Conservation (phyloP, 2,329 filamentous ascomycete species). For the Metarhizium sp. region DNA sequence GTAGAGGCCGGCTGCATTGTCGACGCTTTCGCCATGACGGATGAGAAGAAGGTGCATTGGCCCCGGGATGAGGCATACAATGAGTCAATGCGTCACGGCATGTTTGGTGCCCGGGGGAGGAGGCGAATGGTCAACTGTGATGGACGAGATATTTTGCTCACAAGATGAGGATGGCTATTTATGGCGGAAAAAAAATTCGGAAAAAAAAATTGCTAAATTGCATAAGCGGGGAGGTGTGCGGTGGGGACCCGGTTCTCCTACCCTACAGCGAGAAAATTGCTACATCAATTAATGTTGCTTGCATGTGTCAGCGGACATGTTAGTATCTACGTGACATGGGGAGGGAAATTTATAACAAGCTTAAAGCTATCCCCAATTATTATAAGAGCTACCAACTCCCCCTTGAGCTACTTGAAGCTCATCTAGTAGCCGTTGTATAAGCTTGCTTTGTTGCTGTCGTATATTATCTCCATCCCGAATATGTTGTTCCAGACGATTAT, state of each 20-base stretch:
- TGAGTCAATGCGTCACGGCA: background rate
- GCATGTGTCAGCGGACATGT: too few species aligned
- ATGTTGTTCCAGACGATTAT: too few species aligned
- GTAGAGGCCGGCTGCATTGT: conserved; percentile 73
- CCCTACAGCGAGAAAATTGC: background rate
- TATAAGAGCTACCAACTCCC: too few species aligned
- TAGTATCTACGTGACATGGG: too few species aligned
- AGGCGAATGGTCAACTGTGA: background rate
- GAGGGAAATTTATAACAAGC: too few species aligned
- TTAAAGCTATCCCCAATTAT: too few species aligned
- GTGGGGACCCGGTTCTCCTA: background rate
- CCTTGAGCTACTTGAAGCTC: too few species aligned
- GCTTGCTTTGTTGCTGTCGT: too few species aligned
- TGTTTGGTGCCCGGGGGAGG: background rate
- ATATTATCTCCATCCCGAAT: too few species aligned
- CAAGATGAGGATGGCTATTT: background rate
- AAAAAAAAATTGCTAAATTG: background rate
- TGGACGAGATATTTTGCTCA: too few species aligned
- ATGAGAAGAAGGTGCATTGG: conserved; percentile 56
- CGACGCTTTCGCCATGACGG: conserved; percentile 82
- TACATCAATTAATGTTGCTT: background rate
- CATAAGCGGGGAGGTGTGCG: background rate
- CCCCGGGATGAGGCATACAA: background rate
- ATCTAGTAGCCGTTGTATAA: too few species aligned
- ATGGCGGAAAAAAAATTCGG: background rate